These are phyloP conservation scores for Lipomyces spencermartinsiae DNA, from an alignment of 805 yeast species.

Conservation along the genomic window DNA sequence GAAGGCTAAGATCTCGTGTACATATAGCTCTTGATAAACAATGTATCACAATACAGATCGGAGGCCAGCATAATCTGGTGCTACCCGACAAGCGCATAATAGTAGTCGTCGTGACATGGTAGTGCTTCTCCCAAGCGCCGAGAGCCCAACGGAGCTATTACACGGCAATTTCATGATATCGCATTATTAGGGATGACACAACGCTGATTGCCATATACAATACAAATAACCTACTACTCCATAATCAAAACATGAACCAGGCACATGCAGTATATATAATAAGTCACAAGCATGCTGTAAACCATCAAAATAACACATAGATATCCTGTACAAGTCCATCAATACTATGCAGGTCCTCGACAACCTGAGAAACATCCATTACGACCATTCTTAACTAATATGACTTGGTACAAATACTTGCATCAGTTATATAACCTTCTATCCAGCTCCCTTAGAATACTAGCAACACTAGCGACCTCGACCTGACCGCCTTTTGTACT, in stretches of 20 bases:
- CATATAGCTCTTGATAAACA: neutral
- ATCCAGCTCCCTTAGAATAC: constrained; percentile 81
- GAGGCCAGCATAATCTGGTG: neutral
- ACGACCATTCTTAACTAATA: neutral
- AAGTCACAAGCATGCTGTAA: neutral
- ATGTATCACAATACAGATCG: neutral
- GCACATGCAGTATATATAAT: neutral
- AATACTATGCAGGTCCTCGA: neutral
- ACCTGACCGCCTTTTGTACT: constrained; percentile 87
- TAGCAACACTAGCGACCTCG: constrained; percentile 89
- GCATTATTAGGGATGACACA: neutral
- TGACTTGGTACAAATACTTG: neutral
- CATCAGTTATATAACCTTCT: constrained; percentile 59
- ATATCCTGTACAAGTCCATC: too few relatives aligned
- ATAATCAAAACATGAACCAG: neutral
- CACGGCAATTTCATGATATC: neutral
- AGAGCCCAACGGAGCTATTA: neutral
- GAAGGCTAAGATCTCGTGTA: neutral
- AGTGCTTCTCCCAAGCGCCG: neutral
- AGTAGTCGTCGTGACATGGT: neutral
- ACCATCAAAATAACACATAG: neutral
- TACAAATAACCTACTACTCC: neutral
- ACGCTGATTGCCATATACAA: neutral
- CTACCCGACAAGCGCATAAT: too few relatives aligned
- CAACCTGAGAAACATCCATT: neutral